Conservation (phyloP, 495 filamentous ascomycete genomes). For the Penicillium cataractarum region DNA sequence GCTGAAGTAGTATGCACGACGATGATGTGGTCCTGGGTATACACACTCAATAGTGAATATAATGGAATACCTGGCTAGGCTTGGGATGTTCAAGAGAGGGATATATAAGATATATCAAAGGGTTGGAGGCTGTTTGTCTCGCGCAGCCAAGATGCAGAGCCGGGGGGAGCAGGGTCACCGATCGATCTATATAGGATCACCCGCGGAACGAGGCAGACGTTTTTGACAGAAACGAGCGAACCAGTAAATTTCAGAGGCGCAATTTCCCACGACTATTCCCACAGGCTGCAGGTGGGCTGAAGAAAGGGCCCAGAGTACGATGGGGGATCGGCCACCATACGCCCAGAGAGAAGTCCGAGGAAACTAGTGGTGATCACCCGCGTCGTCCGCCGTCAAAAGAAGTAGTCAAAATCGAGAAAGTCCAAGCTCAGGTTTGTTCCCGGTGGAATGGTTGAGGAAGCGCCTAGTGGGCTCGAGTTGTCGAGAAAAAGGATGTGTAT, state of each 20-base stretch:
- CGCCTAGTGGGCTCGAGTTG: neutral
- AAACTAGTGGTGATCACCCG: constrained; percentile 32
- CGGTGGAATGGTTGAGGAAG: neutral
- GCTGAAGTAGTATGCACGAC: neutral
- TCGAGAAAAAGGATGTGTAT: neutral
- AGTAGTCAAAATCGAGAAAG: constrained; percentile 5
- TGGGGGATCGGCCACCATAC: neutral
- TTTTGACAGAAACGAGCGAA: neutral
- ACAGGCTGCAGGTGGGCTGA: constrained; percentile 21
- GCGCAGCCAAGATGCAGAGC: neutral
- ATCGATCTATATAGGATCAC: constrained; percentile 4
- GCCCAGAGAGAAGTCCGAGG: constrained; percentile 1
- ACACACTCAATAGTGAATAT: neutral
- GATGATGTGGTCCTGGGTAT: neutral
- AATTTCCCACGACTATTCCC: neutral
- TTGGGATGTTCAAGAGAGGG: too few species aligned
- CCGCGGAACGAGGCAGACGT: constrained; percentile 4
- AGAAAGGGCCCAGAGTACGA: neutral
- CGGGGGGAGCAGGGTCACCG: neutral
- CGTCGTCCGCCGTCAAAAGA: constrained; percentile 17
- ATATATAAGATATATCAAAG: neutral
- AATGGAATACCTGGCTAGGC: too few species aligned
- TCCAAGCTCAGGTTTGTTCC: neutral
- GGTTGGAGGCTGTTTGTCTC: neutral
- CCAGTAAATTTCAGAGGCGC: neutral